Evolutionary conservation across 2,329 filamentous ascomycete species (phyloP).

Genomic region (Ophiostoma sp.): DNA sequence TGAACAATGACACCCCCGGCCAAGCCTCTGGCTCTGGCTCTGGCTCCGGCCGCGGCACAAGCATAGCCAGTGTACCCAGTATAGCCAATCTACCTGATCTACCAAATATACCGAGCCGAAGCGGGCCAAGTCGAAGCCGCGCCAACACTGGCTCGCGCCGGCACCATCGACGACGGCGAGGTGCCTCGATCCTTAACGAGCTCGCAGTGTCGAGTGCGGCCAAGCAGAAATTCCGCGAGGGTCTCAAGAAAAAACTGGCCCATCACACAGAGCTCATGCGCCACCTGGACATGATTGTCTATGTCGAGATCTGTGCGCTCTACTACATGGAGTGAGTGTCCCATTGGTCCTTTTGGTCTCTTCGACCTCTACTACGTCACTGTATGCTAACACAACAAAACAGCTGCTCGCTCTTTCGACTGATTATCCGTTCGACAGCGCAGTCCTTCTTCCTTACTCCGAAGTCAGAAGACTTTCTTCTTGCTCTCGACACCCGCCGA

Average conservation of each 20-base stretch:
- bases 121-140: conserved; percentile 16
- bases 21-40: conserved; percentile 15
- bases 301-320: conserved; percentile 58
- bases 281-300: conserved; percentile 58
- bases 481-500: conserved; percentile 51
- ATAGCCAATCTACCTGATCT: background rate
- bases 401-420: conserved; percentile 61
- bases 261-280: conserved; percentile 57
- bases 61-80: conserved; percentile 16
- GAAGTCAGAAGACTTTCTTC: conserved; percentile 52
- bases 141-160: conserved; percentile 12
- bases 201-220: conserved; percentile 23
- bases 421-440: conserved; percentile 53
- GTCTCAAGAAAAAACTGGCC: conserved; percentile 51
- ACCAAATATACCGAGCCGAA: conserved; percentile 6
- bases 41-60: conserved; percentile 13
- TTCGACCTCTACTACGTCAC: too few species aligned
- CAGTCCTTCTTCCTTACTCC: conserved; percentile 62
- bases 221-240: conserved; percentile 31
- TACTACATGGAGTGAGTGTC: conserved; percentile 64
- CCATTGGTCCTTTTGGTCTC: conserved; percentile 1
- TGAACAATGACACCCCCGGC: conserved; percentile 20
- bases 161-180: conserved; percentile 10
- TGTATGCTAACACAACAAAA: background rate
- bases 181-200: conserved; percentile 15